These are phyloP conservation scores for Porcisia hertigi DNA, from an alignment of 208 protist species.

Conservation along the genomic window DNA sequence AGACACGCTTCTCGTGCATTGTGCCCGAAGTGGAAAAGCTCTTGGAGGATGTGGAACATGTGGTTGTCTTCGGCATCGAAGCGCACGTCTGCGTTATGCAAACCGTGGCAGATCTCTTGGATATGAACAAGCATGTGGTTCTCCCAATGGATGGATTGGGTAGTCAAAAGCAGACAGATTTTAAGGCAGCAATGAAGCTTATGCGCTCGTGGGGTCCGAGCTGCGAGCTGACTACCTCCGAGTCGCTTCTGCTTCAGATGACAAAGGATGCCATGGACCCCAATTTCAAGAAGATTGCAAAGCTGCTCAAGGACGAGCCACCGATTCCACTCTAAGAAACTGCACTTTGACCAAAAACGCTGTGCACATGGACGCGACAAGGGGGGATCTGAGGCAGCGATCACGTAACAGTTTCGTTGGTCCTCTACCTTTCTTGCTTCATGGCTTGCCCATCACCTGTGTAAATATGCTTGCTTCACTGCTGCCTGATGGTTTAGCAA, in stretches of 20 bases:
- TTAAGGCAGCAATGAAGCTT: constrained; percentile 51
- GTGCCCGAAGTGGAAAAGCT: constrained; percentile 52
- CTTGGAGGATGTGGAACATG: constrained; percentile 53
- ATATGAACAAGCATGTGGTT: constrained; percentile 69
- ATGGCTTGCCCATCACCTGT: not conserved
- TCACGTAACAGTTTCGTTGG: not conserved
- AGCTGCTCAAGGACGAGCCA: constrained; percentile 46
- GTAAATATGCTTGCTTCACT: not conserved
- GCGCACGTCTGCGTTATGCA: constrained; percentile 82
- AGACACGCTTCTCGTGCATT: constrained; percentile 65
- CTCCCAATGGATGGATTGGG: constrained; percentile 71
- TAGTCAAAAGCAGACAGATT: constrained; percentile 72
- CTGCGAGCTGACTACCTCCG: constrained; percentile 65
- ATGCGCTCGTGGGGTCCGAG: constrained; percentile 67
- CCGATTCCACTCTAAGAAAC: constrained; percentile 34
- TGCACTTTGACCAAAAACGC: not conserved
- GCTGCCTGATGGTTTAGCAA: not conserved
- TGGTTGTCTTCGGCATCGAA: constrained; percentile 85
- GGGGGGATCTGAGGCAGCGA: not conserved
- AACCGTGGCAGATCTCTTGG: constrained; percentile 70
- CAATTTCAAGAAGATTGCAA: constrained; percentile 72
- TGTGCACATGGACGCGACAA: no score
- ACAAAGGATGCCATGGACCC: constrained; percentile 61
- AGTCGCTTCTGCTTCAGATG: constrained; percentile 76
- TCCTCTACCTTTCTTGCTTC: not conserved